Base-by-base conservation (phyloP, 164 flowering plant genomes). In the Cinnamomum micranthum region DNA sequence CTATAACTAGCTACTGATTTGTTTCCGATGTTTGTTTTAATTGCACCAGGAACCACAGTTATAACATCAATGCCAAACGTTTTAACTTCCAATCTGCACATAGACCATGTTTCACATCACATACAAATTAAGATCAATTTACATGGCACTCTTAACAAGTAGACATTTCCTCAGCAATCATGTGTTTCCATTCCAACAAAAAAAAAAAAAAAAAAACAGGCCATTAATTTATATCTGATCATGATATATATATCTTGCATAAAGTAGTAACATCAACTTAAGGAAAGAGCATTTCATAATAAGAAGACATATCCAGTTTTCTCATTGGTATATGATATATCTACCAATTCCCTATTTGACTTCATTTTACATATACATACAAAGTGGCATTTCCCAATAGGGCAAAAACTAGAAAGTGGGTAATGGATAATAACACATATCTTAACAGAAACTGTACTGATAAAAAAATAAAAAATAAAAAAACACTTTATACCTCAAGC, bases 21-120 rank as follows among this genome's bases (percentile, higher is more conserved):
- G 28, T 83, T 81, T 71, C 84, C 94, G 17, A 95, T 77, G 78
- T 95, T 92, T 28, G 99, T 90, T 64, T 63, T 87, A 19, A 93
- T 77, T 51, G 87, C 98, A 59, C 99, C 97, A 0, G 99, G 99
- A 9, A 86, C 97, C 71, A 93, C 88, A 63, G 73, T 90, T 20
- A 90, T 83, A 11, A 91, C 96, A 72, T 91, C 87, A 15, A 95
- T 91, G 15, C 95, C 97, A 28, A 93, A 85, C 33, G 79, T 85
- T 27, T 75, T 72, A 11, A 95, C 91, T 78, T 95, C 99, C 84
- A 92, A 74, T 79, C 97, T 95, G 31, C 28, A 90, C 78, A 72
- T 3, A 51, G 6, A 50, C 3, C 6, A 19, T 3, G n/a, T 22
- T 9, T 11, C 14, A 35, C 11, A 50, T 14, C 62, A 70, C 19